Conservation (phyloP, 2,329 filamentous ascomycete species). For the Alternaria sp. region DNA sequence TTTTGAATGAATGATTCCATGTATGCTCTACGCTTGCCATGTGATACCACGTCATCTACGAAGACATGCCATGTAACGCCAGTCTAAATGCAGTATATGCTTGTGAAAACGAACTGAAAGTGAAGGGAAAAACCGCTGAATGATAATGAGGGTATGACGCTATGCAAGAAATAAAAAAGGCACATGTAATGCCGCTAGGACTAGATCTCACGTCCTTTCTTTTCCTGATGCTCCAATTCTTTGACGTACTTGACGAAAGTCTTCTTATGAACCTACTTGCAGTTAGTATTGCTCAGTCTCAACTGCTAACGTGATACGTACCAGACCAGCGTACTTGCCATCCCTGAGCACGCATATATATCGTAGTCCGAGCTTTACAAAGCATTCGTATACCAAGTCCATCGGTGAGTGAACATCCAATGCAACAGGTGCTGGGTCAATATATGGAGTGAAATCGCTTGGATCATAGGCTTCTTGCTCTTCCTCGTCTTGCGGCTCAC, state of each 20-base stretch:
- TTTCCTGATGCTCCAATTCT: constrained; percentile 69
- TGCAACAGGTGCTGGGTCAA: constrained; percentile 88
- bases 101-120: neutral
- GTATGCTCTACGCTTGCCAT: neutral
- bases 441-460: constrained; percentile 87
- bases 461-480: constrained; percentile 60
- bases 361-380: constrained; percentile 88
- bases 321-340: constrained; percentile 86
- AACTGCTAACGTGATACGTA: constrained; percentile 53
- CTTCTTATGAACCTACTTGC: constrained; percentile 82
- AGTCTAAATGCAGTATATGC: constrained; percentile 7
- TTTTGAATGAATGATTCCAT: neutral
- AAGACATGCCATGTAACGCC: constrained; percentile 4
- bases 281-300: neutral
- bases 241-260: constrained; percentile 94
- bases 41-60: neutral
- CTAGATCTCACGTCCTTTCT: constrained; percentile 20
- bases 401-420: constrained; percentile 89
- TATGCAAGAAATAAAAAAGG: neutral
- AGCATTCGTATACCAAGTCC: constrained; percentile 95
- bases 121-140: neutral
- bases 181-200: neutral
- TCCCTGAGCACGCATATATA: constrained; percentile 90
- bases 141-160: constrained; percentile 3
- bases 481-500: constrained; percentile 61